These are phyloP conservation scores for Fusarium proliferatum DNA, from an alignment of 2,329 filamentous ascomycete genomes.

Conservation along the genomic window DNA sequence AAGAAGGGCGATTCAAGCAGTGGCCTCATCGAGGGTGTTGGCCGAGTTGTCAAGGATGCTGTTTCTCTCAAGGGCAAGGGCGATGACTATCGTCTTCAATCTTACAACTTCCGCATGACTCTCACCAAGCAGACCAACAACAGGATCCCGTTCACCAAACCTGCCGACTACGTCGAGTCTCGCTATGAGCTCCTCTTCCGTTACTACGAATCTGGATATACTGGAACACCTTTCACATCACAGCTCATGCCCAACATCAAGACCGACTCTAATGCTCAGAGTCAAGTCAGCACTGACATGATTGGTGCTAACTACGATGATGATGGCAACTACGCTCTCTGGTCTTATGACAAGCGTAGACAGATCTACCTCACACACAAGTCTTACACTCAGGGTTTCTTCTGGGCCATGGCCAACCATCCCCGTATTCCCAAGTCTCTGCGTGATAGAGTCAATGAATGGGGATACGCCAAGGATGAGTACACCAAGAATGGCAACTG, in stretches of 20 bases:
- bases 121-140: slow-evolving; percentile 22
- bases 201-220: slow-evolving; percentile 32
- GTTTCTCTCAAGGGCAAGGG: slow-evolving; percentile 5
- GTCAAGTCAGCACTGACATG: slow-evolving; percentile 35
- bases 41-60: slow-evolving; percentile 17
- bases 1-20: slow-evolving; percentile 18
- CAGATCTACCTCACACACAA: slow-evolving; percentile 12
- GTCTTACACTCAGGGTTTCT: slow-evolving; percentile 30
- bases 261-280: slow-evolving; percentile 29
- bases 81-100: slow-evolving; percentile 28
- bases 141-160: slow-evolving; percentile 27
- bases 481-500: slow-evolving; percentile 28
- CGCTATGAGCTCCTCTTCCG: slow-evolving; percentile 32
- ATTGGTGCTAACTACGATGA: slow-evolving; percentile 28
- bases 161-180: slow-evolving; percentile 29
- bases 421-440: slow-evolving; percentile 17
- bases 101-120: slow-evolving; percentile 35
- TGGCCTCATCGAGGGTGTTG: slow-evolving; percentile 23
- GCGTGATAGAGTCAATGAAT: neutral
- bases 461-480: slow-evolving; percentile 35
- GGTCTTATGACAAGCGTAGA: slow-evolving; percentile 25
- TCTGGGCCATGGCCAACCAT: slow-evolving; percentile 33
- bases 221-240: slow-evolving; percentile 23
- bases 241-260: slow-evolving; percentile 38
- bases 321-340: slow-evolving; percentile 27